Conservation (phyloP, 768 basidiomycete species). For the Termitomyces heimii region DNA sequence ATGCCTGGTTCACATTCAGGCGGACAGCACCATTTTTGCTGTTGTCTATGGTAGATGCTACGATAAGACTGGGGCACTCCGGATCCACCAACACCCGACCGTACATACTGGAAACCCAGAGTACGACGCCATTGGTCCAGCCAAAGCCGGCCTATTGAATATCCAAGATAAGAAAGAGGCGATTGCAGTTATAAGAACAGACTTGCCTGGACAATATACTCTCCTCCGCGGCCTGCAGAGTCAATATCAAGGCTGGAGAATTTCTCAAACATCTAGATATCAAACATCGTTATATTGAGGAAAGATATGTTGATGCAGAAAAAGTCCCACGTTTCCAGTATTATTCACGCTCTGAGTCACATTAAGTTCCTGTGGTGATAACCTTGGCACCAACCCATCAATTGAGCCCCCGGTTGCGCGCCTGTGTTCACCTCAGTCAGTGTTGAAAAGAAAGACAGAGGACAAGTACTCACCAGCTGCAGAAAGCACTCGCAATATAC, state of each 20-base stretch:
- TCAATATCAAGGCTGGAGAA: conserved; percentile 77
- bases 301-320: neutral
- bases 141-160: conserved; percentile 64
- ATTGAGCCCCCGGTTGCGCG: conserved; percentile 87
- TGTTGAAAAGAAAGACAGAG: neutral
- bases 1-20: conserved; percentile 1
- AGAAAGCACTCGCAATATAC: conserved; percentile 76
- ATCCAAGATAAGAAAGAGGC: neutral
- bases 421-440: conserved; percentile 33
- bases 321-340: conserved; percentile 63
- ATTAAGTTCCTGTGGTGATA: conserved; percentile 67
- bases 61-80: conserved; percentile 47
- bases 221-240: conserved; percentile 75
- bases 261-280: conserved; percentile 77
- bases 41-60: conserved; percentile 15
- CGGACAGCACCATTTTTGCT: conserved; percentile 10
- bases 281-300: neutral
- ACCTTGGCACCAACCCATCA: conserved; percentile 55
- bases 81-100: conserved; percentile 57
- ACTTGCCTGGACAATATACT: conserved; percentile 77
- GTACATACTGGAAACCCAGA: conserved; percentile 70
- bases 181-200: conserved; percentile 8
- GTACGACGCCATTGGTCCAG: conserved; percentile 81
- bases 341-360: conserved; percentile 60
- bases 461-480: conserved; percentile 66